phyloP scores from a whole-genome alignment of 306 rosid species.

The Cicer bijugum region DNA sequence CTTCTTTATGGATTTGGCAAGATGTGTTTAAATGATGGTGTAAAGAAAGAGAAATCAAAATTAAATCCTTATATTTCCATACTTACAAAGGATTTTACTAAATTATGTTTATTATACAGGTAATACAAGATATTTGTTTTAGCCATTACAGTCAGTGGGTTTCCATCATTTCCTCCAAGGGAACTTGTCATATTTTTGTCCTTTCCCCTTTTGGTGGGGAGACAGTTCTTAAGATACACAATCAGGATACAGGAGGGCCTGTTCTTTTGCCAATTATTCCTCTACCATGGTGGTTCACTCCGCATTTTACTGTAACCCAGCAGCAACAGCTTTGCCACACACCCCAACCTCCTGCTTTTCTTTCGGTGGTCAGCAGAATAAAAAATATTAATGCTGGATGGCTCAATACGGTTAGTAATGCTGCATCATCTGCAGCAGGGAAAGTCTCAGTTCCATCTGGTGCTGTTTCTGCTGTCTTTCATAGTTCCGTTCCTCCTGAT shows the following conservation, averaged over 20 bases:
- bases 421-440: slow-evolving; percentile 86
- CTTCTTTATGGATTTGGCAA: slow-evolving; percentile 36
- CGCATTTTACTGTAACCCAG: slow-evolving; percentile 65
- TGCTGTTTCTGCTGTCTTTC: slow-evolving; percentile 87
- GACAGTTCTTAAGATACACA: slow-evolving; percentile 71
- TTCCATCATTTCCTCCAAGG: slow-evolving; percentile 77
- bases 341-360: slow-evolving; percentile 78
- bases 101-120: slow-evolving; percentile 55
- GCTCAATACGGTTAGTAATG: slow-evolving; percentile 88
- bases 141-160: slow-evolving; percentile 88
- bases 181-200: slow-evolving; percentile 84
- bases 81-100: slow-evolving; percentile 39
- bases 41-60: slow-evolving; percentile 26
- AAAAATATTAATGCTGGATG: slow-evolving; percentile 78
- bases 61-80: slow-evolving; percentile 36
- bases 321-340: slow-evolving; percentile 69
- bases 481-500: slow-evolving; percentile 63
- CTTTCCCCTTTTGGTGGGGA: slow-evolving; percentile 91
- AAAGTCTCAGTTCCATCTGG: slow-evolving; percentile 81
- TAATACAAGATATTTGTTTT: slow-evolving; percentile 91
- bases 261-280: slow-evolving; percentile 62
- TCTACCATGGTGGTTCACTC: slow-evolving; percentile 91
- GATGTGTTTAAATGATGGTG: slow-evolving; percentile 40
- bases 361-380: slow-evolving; percentile 93
- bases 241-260: slow-evolving; percentile 65